Base-by-base conservation (phyloP, 768 basidiomycete species). In the Psilocybe cubensis region DNA sequence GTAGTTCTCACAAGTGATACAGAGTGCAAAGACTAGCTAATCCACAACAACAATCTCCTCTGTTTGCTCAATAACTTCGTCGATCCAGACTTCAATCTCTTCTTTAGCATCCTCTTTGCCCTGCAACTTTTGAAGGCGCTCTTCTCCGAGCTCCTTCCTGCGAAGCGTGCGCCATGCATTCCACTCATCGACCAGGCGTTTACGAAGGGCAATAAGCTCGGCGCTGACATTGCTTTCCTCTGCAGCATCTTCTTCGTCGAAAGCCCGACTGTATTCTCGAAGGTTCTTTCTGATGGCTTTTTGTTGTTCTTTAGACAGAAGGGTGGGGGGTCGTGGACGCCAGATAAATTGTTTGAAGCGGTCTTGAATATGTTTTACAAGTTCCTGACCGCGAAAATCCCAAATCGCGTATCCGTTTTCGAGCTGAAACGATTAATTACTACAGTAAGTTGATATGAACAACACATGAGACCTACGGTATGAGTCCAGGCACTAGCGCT, bases 331-430 rank as follows among this genome's bases (percentile, higher is more conserved):
- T n/a, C 97, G 89, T 23, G 96, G 96, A 31, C 97, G 88, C 96
- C 96, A 99, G 60, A 98, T 84, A 75, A 98, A 94, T 73, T 99
- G 97, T 79, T 99, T 99, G 85, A 99, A 98, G 55, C 90, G 86
- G 70, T 98, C 97, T 60, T 91, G 79, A 56, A 94, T 86, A 49
- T 89, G 87, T 70, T 92, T 91, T 70, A 90, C 83, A n/a, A 95
- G 79, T 71, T 96, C 93, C 72, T 93, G 89, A n/a, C 96, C 97
- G 52, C 91, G 90, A 84, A 97, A 98, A 75, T 98, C 96, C 94
- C 96, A 98, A 63, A 99, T 86, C 9, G 89, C 89, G 69, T 87
- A 99, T 31, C 97, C 97, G 58, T 98, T 93, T 72, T 99, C 97
- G 60, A 98, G 86, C 96, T 98, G 28, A 52, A 46, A 42, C 20